Percentiles rank a stretch among this genome's conserved stretches.
Conservation (phyloP, 2,329 filamentous ascomycete species). For the Setomelanomma holmii region DNA sequence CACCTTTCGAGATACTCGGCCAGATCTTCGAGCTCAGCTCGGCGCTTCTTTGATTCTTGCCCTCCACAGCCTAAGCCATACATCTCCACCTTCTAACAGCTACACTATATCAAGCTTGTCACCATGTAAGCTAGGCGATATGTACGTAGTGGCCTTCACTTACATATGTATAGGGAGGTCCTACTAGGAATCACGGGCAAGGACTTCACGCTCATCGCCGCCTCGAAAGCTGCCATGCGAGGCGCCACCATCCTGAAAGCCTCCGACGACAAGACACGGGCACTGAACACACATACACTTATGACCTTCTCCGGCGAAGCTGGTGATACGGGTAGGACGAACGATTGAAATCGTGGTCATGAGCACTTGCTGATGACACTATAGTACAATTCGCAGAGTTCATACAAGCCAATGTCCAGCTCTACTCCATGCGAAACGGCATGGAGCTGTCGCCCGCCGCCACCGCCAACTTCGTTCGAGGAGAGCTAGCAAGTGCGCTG, state of each 20-base stretch:
- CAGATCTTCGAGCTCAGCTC: background rate
- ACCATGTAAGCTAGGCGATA: slow-evolving; percentile 38
- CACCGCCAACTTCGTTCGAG: slow-evolving; percentile 90
- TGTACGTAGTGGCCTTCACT: slow-evolving; percentile 13
- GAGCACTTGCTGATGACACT: slow-evolving; percentile 11
- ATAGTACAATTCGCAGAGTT: slow-evolving; percentile 98
- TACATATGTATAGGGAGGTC: slow-evolving; percentile 79
- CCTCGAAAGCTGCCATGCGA: slow-evolving; percentile 98
- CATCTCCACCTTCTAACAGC: slow-evolving; percentile 3
- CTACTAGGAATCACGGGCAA: slow-evolving; percentile 97
- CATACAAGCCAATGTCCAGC: slow-evolving; percentile 96
- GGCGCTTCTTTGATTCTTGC: background rate
- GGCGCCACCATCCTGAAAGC: slow-evolving; percentile 95
- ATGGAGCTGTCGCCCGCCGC: slow-evolving; percentile 88
- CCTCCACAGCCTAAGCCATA: background rate
- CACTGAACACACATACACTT: slow-evolving; percentile 90
- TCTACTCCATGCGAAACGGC: slow-evolving; percentile 98
- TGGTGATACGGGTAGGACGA: slow-evolving; percentile 82
- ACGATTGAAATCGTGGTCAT: background rate
- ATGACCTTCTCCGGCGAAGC: slow-evolving; percentile 97
- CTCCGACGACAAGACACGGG: slow-evolving; percentile 93
- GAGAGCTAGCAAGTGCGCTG: slow-evolving; percentile 88
- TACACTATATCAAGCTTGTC: slow-evolving; percentile 22
- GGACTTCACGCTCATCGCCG: slow-evolving; percentile 97
- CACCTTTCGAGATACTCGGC: background rate